These are phyloP conservation scores for Russula virescens DNA, from an alignment of 768 basidiomycete species.

Conservation along the genomic window DNA sequence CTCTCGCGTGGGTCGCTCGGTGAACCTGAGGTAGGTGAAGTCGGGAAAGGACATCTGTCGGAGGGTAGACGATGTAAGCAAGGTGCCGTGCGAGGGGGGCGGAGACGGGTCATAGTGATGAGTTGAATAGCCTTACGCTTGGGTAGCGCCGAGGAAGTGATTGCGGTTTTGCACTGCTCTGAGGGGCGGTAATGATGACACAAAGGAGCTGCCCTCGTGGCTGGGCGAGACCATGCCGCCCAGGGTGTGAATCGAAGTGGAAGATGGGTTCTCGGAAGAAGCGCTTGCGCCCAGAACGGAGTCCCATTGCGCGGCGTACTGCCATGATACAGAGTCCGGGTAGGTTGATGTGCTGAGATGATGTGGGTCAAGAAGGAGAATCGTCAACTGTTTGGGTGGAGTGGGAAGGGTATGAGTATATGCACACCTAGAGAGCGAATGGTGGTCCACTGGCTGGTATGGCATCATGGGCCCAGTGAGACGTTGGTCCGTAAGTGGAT, in stretches of 20 bases:
- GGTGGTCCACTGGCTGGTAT: slow-evolving; percentile 12
- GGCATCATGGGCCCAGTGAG: slow-evolving; percentile 15
- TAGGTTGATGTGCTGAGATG: slow-evolving; percentile 4
- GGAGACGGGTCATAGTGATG: background rate
- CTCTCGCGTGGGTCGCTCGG: slow-evolving; percentile 6
- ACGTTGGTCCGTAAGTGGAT: slow-evolving; percentile 12
- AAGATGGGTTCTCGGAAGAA: slow-evolving; percentile 2
- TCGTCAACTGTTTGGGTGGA: background rate
- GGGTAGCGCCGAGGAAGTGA: slow-evolving; percentile 1
- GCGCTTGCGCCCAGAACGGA: slow-evolving; percentile 1
- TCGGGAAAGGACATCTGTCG: slow-evolving; percentile 3
- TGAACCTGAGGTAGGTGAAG: slow-evolving; percentile 7
- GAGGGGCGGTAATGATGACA: background rate
- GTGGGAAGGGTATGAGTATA: background rate
- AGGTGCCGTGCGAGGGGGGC: background rate
- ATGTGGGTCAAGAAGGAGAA: background rate
- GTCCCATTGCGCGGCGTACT: slow-evolving; percentile 10
- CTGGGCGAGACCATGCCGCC: slow-evolving; percentile 14
- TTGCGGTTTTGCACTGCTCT: slow-evolving; percentile 1
- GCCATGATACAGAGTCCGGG: slow-evolving; percentile 13
- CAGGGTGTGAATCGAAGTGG: slow-evolving; percentile 4
- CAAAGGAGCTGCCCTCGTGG: slow-evolving; percentile 8
- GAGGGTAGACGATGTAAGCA: background rate
- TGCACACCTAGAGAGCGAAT: slow-evolving; percentile 7
- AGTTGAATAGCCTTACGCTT: slow-evolving; percentile 7